Base-by-base conservation (phyloP, 192 early-diverging fungal genomes). In the Cladochytrium replicatum region DNA sequence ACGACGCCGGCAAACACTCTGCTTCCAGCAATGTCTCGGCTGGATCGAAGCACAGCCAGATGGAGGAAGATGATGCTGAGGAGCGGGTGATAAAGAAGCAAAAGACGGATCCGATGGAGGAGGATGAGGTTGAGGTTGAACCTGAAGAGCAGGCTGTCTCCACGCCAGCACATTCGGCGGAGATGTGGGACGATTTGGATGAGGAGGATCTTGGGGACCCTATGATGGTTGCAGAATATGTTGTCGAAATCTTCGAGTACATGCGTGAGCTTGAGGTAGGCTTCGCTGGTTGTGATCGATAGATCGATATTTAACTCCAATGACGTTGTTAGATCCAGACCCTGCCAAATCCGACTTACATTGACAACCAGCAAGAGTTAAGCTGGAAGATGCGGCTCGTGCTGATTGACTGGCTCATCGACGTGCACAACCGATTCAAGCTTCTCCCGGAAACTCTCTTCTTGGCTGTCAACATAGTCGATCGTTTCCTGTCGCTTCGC, bases 211-310 rank as follows among this genome's bases (percentile, higher is more conserved):
- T 54, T 3, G 58, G 74, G 41, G 96, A 99, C 68, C 92, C 92
- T 0, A 63, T 88, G 65, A 91, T 95, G 82, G 86, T 93, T 0
- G 67, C 92, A 7, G 95, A 97, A 63, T 99, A 99, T 61, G 84
- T 85, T 6, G 59, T 55, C 25, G 92, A 99, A 13, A 97, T 99
- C 45, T 89, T 94, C 57, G 68, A 83, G 17, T 88, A 95, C 66
- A 64, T 96, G 78, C 69, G 61, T 26, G 59, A 82, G 19, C 63
- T 78, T 5, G 93, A 92, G 80, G 70, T 83, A 41, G 52, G 28
- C 28, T 27, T 22, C 25, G 24, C n/a, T 46, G 27, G 32, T 67
- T 22, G 21, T 21, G n/a, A n/a, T n/a, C n/a, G n/a, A n/a, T n/a
- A n/a, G n/a, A n/a, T n/a, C n/a, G n/a, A n/a, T n/a, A n/a, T n/a